A percentile compares a stretch with the other conserved stretches of the same genome.
Evolutionary conservation across 805 yeast species (phyloP).

Genomic region (Teunomyces aglyptinius): DNA sequence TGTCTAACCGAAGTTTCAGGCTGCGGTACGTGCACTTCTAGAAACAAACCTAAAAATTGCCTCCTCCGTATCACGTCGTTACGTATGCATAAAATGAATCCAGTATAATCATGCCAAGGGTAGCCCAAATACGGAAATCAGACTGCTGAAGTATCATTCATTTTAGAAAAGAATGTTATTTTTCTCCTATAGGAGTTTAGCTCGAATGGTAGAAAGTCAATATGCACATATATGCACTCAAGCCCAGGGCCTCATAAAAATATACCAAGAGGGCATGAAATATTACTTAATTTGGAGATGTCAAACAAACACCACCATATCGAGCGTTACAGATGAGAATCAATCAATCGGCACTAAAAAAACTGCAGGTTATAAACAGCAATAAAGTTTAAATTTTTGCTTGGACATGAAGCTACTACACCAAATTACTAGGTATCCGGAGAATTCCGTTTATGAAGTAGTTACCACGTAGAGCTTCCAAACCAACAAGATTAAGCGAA

Average conservation of each 20-base stretch:
- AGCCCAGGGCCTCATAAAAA: not conserved
- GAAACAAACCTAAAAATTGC: conserved; percentile 1
- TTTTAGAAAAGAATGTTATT: conserved; percentile 1
- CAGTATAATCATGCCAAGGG: not conserved
- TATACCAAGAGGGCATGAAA: not conserved
- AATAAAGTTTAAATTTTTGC: not conserved
- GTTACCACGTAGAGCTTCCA: not conserved
- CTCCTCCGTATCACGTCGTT: not conserved
- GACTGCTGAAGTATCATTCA: not conserved
- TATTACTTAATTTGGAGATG: conserved; percentile 1
- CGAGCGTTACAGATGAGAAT: not conserved
- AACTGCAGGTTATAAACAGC: not conserved
- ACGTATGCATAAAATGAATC: not conserved
- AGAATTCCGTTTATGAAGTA: conserved; percentile 1
- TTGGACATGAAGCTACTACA: not conserved
- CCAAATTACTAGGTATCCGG: not conserved
- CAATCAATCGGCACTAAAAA: conserved; percentile 1
- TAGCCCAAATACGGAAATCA: not conserved
- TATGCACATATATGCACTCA: conserved; percentile 1
- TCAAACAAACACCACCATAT: conserved; percentile 3
- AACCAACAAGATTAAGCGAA: conserved; percentile 3
- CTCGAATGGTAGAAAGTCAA: not conserved
- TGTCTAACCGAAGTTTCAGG: not conserved
- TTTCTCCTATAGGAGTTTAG: not conserved
- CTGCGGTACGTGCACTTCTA: not conserved